phyloP scores from a whole-genome alignment of 2,329 filamentous ascomycete species.

The Phialophora expanda region DNA sequence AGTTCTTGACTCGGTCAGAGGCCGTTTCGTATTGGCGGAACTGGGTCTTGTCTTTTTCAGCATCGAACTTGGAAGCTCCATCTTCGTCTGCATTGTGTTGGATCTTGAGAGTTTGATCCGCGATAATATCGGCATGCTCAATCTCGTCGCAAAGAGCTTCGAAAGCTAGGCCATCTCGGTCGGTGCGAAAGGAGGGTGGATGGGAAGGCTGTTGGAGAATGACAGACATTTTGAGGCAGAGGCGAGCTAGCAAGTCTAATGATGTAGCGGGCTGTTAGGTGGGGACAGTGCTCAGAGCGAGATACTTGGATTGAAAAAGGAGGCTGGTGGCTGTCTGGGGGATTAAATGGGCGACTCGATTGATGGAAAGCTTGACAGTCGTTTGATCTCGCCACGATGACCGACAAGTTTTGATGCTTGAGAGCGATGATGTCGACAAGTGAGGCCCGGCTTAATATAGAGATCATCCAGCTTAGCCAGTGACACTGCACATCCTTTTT shows the following conservation, averaged over 20 bases:
- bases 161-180: constrained; percentile 62
- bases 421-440: not conserved
- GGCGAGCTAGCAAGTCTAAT: not conserved
- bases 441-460: not conserved
- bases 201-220: constrained; percentile 33
- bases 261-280: not conserved
- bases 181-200: constrained; percentile 40
- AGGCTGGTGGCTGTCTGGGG: not conserved
- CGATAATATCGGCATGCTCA: constrained; percentile 65
- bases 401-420: not conserved
- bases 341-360: not conserved
- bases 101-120: constrained; percentile 58
- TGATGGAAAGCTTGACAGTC: not conserved
- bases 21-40: constrained; percentile 85
- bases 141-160: constrained; percentile 65
- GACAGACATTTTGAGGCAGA: constrained; percentile 27
- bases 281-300: not conserved
- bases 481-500: not conserved
- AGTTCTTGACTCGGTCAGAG: constrained; percentile 82
- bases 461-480: constrained; percentile 1
- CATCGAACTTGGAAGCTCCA: constrained; percentile 70
- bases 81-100: constrained; percentile 46
- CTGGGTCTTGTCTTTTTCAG: constrained; percentile 75
- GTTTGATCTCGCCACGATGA: not conserved
- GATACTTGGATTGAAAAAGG: not conserved